Conservation (phyloP, 2,329 filamentous ascomycete species). For the Fusarium denticulatum region DNA sequence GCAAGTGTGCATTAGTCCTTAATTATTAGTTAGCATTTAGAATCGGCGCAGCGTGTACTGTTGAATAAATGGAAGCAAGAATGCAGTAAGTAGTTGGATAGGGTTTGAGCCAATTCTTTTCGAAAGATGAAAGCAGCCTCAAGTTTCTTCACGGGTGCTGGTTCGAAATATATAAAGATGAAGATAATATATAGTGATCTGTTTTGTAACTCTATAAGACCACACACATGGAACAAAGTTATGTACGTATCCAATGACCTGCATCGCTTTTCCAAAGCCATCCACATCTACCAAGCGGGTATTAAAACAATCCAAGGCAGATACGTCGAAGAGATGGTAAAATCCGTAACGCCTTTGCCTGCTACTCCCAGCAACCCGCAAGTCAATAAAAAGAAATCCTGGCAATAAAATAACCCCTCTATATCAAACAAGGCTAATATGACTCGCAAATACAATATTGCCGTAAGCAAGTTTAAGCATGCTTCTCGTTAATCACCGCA, state of each 20-base stretch:
- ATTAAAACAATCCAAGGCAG: constrained; percentile 32
- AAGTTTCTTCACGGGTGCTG: no score
- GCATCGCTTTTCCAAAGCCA: constrained; percentile 37
- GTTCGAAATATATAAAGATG: neutral
- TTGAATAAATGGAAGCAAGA: neutral
- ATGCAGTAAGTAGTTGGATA: neutral
- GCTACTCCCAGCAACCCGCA: constrained; percentile 35
- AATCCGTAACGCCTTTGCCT: constrained; percentile 42
- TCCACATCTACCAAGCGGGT: constrained; percentile 38
- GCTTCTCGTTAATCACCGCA: constrained; percentile 24
- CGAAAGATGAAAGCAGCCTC: neutral
- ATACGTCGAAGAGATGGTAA: constrained; percentile 13
- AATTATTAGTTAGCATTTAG: neutral
- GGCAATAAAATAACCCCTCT: constrained; percentile 22
- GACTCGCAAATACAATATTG: constrained; percentile 15
- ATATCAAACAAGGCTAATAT: constrained; percentile 35
- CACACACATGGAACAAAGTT: constrained; percentile 31
- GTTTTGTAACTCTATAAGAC: constrained; percentile 28
- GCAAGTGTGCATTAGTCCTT: neutral
- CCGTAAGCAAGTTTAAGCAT: constrained; percentile 9
- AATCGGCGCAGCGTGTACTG: neutral
- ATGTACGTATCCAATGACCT: constrained; percentile 28
- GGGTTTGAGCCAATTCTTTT: no score
- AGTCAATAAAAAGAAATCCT: neutral
- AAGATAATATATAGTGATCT: constrained; percentile 22